Evolutionary conservation across 257 asterid species (phyloP).

Genomic region (Ophiorrhiza pumila): DNA sequence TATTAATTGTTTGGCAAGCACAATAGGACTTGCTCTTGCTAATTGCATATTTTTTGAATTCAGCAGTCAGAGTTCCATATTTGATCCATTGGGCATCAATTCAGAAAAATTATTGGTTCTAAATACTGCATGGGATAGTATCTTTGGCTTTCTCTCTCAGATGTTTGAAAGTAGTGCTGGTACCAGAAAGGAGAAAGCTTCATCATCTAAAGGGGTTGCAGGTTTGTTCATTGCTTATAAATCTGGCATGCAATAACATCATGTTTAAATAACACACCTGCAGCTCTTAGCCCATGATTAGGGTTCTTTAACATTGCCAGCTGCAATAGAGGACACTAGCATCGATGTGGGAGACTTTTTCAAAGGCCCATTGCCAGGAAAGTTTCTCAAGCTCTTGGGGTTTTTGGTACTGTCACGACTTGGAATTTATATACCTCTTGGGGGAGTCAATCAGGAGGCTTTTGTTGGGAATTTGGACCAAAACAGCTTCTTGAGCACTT

Average conservation of each 20-base stretch:
- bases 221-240: conserved; percentile 41
- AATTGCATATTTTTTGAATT: conserved; percentile 2
- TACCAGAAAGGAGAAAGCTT: conserved; percentile 61
- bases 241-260: conserved; percentile 11
- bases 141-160: conserved; percentile 42
- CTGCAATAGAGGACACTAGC: conserved; percentile 97
- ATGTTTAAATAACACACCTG: conserved; percentile 27
- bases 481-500: conserved; percentile 84
- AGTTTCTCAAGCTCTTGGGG: conserved; percentile 90
- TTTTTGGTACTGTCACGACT: conserved; percentile 82
- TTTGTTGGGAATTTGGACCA: conserved; percentile 87
- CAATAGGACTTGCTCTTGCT: not conserved
- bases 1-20: not conserved
- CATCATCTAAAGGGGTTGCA: conserved; percentile 84
- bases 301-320: conserved; percentile 63
- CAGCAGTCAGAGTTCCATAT: conserved; percentile 51
- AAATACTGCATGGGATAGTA: conserved; percentile 48
- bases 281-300: conserved; percentile 52
- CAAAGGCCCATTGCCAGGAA: conserved; percentile 97
- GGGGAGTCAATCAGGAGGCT: conserved; percentile 93
- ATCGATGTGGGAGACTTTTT: conserved; percentile 94
- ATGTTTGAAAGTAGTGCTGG: conserved; percentile 61
- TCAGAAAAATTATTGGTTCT: conserved; percentile 45
- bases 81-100: conserved; percentile 77
- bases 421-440: conserved; percentile 93